Evolutionary conservation across 148 eudicot genomes (phyloP), one percentile per base, ranked within the genome.

Genomic region (Rhododendron simsii): DNA sequence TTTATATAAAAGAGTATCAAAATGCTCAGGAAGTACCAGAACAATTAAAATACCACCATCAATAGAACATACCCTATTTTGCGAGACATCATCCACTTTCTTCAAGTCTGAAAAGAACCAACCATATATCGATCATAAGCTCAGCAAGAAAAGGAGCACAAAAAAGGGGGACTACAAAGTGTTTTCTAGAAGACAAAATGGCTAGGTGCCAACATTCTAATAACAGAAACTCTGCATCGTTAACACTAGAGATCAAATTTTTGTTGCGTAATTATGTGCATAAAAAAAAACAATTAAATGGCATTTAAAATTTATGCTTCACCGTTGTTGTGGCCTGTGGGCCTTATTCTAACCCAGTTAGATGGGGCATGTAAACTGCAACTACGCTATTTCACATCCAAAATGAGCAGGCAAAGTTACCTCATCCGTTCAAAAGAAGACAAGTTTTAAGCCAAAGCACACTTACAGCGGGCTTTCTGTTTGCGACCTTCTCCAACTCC

Each of bases 1-100:
- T 65, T 87, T 51, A 37, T 76, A 78, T 35, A 61, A 73, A 44
- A 41, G 11, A 3, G 39, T 4, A 28, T 59, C 13, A 55, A 71
- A 75, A 53, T 78, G 20, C 20, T 67, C 8, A 26, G 33, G 39
- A 44, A 47, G 80, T 28, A 47, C 23, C 3, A 28, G 45, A 21
- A 45, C 44, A 44, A 16, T 63, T 23, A 33, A 83, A 79, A 10
- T 79, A 75, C 57, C 15, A 71, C 50, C 41, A 86, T 39, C 77
- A 69, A 35, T 11, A 35, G 35, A 75, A 87, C 90, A 53, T 82
- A 91, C 93, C 90, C 78, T 88, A 50, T 82, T 87, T 79, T 84
- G 86, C 87, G 91, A 86, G 81, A 81, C 78, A 44, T 80, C 26
- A 63, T 83, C 78, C 51, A 59, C 33, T 82, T 89, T 91, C 90